Percentiles rank a stretch among this genome's conserved stretches.
Conservation (phyloP, 768 basidiomycete genomes). For the Xerocomellus chrysenteron region DNA sequence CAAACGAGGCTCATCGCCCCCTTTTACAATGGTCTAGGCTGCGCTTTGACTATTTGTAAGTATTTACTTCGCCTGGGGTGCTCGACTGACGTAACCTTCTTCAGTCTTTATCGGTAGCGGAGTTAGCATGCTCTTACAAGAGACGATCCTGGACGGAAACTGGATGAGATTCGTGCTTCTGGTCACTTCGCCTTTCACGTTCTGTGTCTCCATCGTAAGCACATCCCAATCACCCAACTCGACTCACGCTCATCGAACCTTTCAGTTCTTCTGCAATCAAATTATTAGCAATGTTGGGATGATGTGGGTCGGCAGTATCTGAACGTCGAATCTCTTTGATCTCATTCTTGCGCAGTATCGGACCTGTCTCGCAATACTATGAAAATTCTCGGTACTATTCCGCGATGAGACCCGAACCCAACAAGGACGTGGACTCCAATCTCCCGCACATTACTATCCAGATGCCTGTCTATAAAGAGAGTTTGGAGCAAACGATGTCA, state of each 20-base stretch:
- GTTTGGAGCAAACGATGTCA: constrained; percentile 78
- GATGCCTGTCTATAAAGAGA: constrained; percentile 89
- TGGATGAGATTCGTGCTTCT: constrained; percentile 66
- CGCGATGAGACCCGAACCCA: constrained; percentile 58
- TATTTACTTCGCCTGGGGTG: not conserved
- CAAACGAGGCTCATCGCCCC: constrained; percentile 68
- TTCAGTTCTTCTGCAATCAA: constrained; percentile 73
- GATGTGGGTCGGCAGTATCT: constrained; percentile 44
- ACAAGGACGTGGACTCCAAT: constrained; percentile 58
- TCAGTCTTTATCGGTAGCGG: constrained; percentile 73
- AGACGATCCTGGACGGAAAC: constrained; percentile 64
- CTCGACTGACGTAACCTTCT: constrained; percentile 1
- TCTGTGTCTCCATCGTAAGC: constrained; percentile 74
- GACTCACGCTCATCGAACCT: constrained; percentile 1
- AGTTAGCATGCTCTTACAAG: constrained; percentile 54
- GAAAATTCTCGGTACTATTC: constrained; percentile 86
- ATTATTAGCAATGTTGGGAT: constrained; percentile 63
- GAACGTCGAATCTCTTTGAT: not conserved
- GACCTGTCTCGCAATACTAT: constrained; percentile 83
- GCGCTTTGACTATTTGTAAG: constrained; percentile 66
- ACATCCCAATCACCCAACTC: not conserved
- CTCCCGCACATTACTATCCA: constrained; percentile 79
- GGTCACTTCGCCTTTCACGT: constrained; percentile 63
- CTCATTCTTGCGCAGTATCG: constrained; percentile 46
- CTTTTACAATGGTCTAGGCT: constrained; percentile 68